phyloP scores from a whole-genome alignment of 2,329 filamentous ascomycete species.

The Cytospora piceae region DNA sequence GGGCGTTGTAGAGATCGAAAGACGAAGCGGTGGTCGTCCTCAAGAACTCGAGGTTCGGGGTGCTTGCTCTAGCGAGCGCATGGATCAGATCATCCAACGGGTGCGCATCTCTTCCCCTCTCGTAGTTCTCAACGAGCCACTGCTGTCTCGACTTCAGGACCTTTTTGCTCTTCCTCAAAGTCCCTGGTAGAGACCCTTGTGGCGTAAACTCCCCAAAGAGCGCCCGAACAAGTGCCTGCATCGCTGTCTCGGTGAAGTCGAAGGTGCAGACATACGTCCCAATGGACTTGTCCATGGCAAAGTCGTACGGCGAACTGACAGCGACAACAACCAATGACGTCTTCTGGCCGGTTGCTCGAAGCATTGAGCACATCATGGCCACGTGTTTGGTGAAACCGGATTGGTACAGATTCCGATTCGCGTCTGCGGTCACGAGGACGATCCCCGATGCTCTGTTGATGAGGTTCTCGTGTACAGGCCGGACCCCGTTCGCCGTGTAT shows the following conservation, averaged over 20 bases:
- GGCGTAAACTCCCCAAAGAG: slow-evolving; percentile 76
- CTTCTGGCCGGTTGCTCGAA: slow-evolving; percentile 75
- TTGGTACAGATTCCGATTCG: slow-evolving; percentile 91
- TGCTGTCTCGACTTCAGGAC: slow-evolving; percentile 87
- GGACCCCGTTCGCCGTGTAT: slow-evolving; percentile 90
- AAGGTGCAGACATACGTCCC: slow-evolving; percentile 95
- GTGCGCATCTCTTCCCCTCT: slow-evolving; percentile 73
- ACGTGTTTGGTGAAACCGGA: slow-evolving; percentile 95
- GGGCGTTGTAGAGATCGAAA: slow-evolving; percentile 73
- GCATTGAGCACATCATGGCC: slow-evolving; percentile 90
- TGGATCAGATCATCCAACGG: slow-evolving; percentile 77
- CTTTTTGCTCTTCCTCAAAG: slow-evolving; percentile 84
- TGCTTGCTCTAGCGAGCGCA: slow-evolving; percentile 67
- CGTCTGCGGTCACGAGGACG: slow-evolving; percentile 90
- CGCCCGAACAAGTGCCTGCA: slow-evolving; percentile 81
- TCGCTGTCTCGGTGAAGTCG: slow-evolving; percentile 91
- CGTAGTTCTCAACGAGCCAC: slow-evolving; percentile 91
- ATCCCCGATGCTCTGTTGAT: slow-evolving; percentile 88
- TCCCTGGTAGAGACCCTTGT: slow-evolving; percentile 67
- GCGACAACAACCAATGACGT: slow-evolving; percentile 90
- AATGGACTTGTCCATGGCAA: slow-evolving; percentile 88
- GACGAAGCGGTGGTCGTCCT: slow-evolving; percentile 71
- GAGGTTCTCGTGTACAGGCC: slow-evolving; percentile 90
- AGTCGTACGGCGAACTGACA: slow-evolving; percentile 95
- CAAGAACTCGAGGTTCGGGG: slow-evolving; percentile 71